Base-by-base conservation (phyloP, 441 rosid species). In the Erodium trifolium region DNA sequence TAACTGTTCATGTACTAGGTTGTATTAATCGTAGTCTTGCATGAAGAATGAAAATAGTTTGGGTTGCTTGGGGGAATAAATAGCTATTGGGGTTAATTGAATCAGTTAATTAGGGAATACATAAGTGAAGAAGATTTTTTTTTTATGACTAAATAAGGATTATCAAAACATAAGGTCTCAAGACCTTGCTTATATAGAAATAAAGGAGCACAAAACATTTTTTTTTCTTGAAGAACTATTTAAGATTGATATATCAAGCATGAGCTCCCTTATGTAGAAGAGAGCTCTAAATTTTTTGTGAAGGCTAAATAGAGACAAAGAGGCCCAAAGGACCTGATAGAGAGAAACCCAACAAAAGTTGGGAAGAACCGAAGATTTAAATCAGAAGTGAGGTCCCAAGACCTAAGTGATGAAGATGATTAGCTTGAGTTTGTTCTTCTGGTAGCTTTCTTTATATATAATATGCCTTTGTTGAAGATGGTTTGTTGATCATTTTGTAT, bases 401-500 rank as follows among this genome's bases (percentile, higher is more conserved):
- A 55, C 19, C 7, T 55, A 18, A 55, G 14, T 16, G 27, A 55
- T 59, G 34, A 19, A 59, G 34, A 59, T 11, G 64, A 59, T 49
- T 18, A 63, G 45, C 47, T 19, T 70, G 35, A 16, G 62, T 69
- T 65, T 71, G 62, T 66, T 67, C 57, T 8, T 55, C 12, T 12
- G 16, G 27, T 63, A 62, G 39, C 43, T 43, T 49, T 7, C 4
- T 14, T 45, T 45, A 45, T 10, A 45, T 45, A n/a, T n/a, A n/a
- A n/a, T n/a, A 12, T 47, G 14, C 51, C 13, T 45, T 66, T 75
- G 68, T 68, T 71, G 31, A 75, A 65, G 69, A 9, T 66, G 53
- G 9, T 34, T 17, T 35, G 18, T 23, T 67, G 67, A 71, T 71
- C 41, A 18, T 55, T 71, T 77, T 79, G 31, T 41, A 66, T 76